These are phyloP conservation scores for Ascochyta lentis DNA, from an alignment of 2,329 filamentous ascomycete genomes.

Conservation along the genomic window DNA sequence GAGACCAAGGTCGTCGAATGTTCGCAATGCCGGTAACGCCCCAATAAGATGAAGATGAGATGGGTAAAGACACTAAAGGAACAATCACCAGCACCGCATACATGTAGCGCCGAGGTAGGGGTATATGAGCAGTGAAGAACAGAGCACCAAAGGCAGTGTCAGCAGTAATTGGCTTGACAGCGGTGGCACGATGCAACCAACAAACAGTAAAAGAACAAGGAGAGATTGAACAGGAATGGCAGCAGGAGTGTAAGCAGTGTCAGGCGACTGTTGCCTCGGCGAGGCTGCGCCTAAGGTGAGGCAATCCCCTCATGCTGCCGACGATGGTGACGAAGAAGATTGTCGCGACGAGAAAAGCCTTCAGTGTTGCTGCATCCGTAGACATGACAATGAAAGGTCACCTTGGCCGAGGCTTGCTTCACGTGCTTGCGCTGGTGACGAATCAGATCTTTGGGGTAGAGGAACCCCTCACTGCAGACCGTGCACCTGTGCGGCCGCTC, in stretches of 20 bases:
- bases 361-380: slow-evolving; percentile 36
- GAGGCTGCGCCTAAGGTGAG: slow-evolving; percentile 3
- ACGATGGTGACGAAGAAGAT: slow-evolving; percentile 43
- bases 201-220: not conserved
- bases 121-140: slow-evolving; percentile 13
- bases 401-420: slow-evolving; percentile 17
- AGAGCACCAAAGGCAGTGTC: not conserved
- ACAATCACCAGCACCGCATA: slow-evolving; percentile 5
- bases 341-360: slow-evolving; percentile 47
- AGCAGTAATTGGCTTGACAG: not conserved
- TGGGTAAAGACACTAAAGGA: not conserved
- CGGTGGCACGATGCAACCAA: not conserved
- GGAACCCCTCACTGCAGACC: slow-evolving; percentile 40
- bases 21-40: not conserved
- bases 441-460: slow-evolving; percentile 45
- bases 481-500: slow-evolving; percentile 43
- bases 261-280: not conserved
- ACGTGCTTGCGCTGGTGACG: slow-evolving; percentile 41
- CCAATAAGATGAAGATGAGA: not conserved
- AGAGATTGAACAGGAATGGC: not conserved
- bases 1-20: slow-evolving; percentile 2
- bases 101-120: not conserved
- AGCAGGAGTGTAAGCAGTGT: too few species aligned
- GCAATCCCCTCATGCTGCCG: slow-evolving; percentile 31
- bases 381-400: slow-evolving; percentile 30